Conservation (phyloP, 2,329 filamentous ascomycete species). For the Aureobasidium subglaciale region DNA sequence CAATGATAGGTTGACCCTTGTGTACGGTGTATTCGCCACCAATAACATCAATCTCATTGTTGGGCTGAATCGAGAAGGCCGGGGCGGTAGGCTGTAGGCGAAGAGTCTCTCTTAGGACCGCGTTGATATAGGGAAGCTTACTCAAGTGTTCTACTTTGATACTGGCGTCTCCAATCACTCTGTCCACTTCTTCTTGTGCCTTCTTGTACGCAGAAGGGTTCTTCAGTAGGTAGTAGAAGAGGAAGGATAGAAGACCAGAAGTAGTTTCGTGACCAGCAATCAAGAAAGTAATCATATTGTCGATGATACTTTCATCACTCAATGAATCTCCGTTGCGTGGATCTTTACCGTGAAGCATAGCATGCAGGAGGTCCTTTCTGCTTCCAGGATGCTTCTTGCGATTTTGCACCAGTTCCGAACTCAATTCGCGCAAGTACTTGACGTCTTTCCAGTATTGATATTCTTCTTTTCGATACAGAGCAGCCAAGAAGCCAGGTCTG, state of each 20-base stretch:
- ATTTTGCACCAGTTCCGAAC: constrained; percentile 53
- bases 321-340: constrained; percentile 60
- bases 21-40: constrained; percentile 55
- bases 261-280: constrained; percentile 68
- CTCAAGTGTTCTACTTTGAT: constrained; percentile 56
- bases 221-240: constrained; percentile 58
- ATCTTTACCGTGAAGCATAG: constrained; percentile 63
- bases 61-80: constrained; percentile 47
- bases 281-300: constrained; percentile 63
- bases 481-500: constrained; percentile 36
- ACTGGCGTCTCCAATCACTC: constrained; percentile 52
- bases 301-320: constrained; percentile 54
- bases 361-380: constrained; percentile 60
- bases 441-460: constrained; percentile 51
- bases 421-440: constrained; percentile 47
- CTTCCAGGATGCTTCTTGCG: constrained; percentile 47
- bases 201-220: constrained; percentile 53
- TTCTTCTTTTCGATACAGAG: constrained; percentile 37
- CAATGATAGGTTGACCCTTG: constrained; percentile 44
- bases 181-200: constrained; percentile 61
- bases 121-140: constrained; percentile 59
- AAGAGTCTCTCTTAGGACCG: constrained; percentile 59
- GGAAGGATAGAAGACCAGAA: constrained; percentile 58
- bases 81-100: constrained; percentile 54
- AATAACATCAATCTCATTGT: constrained; percentile 46